Conservation (phyloP, 2,329 filamentous ascomycete species). For the Cryphonectria parasitica region DNA sequence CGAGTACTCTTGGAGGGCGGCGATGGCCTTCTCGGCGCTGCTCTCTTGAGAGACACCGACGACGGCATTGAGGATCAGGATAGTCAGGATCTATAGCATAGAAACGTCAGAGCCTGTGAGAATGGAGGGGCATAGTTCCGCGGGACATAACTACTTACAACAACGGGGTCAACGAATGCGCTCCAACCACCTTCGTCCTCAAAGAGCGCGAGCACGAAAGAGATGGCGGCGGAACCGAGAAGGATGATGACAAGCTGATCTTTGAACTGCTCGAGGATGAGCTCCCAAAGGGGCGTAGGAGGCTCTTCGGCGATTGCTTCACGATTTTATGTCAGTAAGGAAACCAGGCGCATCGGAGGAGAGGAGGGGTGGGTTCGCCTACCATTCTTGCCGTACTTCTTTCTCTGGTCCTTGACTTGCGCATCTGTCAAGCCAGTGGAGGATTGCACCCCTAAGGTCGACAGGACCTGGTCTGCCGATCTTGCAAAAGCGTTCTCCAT, state of each 20-base stretch:
- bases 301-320: constrained; percentile 79
- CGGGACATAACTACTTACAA: constrained; percentile 66
- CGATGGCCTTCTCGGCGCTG: constrained; percentile 97
- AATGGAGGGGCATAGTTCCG: background rate
- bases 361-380: constrained; percentile 37
- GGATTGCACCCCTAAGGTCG: constrained; percentile 60
- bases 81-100: constrained; percentile 79
- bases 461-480: constrained; percentile 61
- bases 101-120: constrained; percentile 2
- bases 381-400: constrained; percentile 71
- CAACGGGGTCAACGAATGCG: constrained; percentile 92
- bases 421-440: constrained; percentile 59
- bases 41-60: constrained; percentile 98
- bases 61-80: constrained; percentile 93
- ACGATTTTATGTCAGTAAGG: constrained; percentile 17
- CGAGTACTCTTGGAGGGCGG: constrained; percentile 97
- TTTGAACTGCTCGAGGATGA: constrained; percentile 98
- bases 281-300: constrained; percentile 92
- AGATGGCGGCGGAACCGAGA: constrained; percentile 88
- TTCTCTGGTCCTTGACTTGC: constrained; percentile 59
- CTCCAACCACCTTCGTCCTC: constrained; percentile 94
- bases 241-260: constrained; percentile 97
- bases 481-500: constrained; percentile 69
- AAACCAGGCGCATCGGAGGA: constrained; percentile 1
- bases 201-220: constrained; percentile 89